Evolutionary conservation across 2,329 filamentous ascomycete species (phyloP), one percentile per base, ranked within the genome.

Genomic region (Colletotrichum orchidophilum): DNA sequence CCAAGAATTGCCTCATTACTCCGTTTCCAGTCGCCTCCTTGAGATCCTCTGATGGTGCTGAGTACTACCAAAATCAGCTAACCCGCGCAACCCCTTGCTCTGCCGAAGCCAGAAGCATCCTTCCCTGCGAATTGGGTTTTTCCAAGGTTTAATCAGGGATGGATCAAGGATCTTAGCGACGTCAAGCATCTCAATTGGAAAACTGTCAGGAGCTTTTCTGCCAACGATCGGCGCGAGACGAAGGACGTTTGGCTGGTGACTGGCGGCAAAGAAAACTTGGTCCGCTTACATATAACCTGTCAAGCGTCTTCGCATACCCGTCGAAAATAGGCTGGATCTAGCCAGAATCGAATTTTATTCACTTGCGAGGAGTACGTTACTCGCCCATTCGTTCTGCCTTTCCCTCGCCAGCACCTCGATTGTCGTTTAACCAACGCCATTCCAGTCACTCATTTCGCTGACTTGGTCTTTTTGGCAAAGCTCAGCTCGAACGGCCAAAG

Each of bases 1-100:
- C 27, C 31, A 60, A 35, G 15, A 63, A 65, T 49, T 65, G 61
- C 50, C 61, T 64, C 50, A 60, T 21, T 13, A 18, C 35, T 46
- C 57, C 57, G 21, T 60, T 60, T 27, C 42, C n/a, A 46, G 21
- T 42, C 35, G 29, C 18, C 50, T 29, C 33, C 26, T 49, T 54
- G 9, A 31, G 27, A 9, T 39, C 33, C 15, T 31, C 53, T 59
- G 15, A 12, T 46, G 11, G 27, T 24, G 21, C 12, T 21, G 5
- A 29, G 11, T 31, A 62, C 13, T 13, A 33, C 54, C 49, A 8
- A 12, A 29, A 26, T 26, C 24, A 29, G 21, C 49, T 49, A 66
- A 66, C 49, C n/a, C 42, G 21, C 6, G 3, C 5, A 12, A 18
- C 58, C 59, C 49, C 31, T 55, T 13, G 15, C 58, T 8, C 21